Evolutionary conservation across 1,284 basidiomycete species (phyloP).

Genomic region (Coniferiporia sulphurascens): DNA sequence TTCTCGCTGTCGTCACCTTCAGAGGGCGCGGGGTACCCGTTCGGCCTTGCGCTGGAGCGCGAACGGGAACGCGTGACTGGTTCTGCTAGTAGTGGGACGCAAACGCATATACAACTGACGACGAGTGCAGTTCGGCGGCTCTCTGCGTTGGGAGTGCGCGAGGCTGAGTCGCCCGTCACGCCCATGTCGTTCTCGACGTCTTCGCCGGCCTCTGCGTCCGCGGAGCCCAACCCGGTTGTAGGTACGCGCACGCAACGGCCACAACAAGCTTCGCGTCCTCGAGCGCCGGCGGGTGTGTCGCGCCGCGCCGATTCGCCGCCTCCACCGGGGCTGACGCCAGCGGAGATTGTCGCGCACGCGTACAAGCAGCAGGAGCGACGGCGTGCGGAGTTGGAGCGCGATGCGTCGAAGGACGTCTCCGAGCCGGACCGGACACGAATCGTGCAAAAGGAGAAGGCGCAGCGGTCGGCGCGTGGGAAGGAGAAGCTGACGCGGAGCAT

Average conservation of each 20-base stretch:
- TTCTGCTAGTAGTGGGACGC: not conserved
- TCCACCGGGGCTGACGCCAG: slow-evolving; percentile 43
- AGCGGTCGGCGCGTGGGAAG: slow-evolving; percentile 14
- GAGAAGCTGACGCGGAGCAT: slow-evolving; percentile 10
- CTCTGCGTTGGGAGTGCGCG: slow-evolving; percentile 6
- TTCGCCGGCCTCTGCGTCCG: not conserved
- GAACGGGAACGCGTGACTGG: slow-evolving; percentile 1
- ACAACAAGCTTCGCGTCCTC: not conserved
- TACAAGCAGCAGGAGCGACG: slow-evolving; percentile 50
- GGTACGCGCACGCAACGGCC: not conserved
- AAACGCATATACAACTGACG: slow-evolving; percentile 11
- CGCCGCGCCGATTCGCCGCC: slow-evolving; percentile 10
- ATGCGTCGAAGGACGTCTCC: slow-evolving; percentile 19
- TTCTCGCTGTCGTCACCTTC: slow-evolving; percentile 17
- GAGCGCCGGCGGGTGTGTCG: not conserved
- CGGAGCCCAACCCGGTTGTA: not conserved
- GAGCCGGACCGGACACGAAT: slow-evolving; percentile 15
- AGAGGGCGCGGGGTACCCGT: slow-evolving; percentile 13
- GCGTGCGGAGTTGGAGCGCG: slow-evolving; percentile 25
- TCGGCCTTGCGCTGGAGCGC: slow-evolving; percentile 7
- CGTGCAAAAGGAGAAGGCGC: slow-evolving; percentile 10
- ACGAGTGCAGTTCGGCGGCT: slow-evolving; percentile 12
- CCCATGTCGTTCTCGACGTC: slow-evolving; percentile 2
- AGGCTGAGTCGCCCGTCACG: slow-evolving; percentile 9
- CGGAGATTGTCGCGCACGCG: slow-evolving; percentile 49